phyloP scores from a whole-genome alignment of 23 red algal genomes.

The Agarophyton chilense region DNA sequence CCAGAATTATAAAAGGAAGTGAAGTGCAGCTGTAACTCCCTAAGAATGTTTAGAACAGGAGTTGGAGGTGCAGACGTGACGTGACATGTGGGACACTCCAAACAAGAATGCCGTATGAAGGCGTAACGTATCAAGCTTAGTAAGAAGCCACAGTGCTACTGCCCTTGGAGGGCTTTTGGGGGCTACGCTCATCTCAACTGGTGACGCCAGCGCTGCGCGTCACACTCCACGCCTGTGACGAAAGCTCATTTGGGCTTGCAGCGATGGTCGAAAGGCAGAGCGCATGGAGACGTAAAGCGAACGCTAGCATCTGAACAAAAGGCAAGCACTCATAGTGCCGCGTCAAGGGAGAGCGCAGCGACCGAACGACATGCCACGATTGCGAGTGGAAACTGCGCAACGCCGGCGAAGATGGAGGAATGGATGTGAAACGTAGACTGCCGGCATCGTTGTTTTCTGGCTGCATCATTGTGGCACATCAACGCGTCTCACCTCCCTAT shows the following conservation, averaged over 20 bases:
- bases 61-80: background rate
- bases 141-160: background rate
- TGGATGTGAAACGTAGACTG: background rate
- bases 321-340: background rate
- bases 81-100: background rate
- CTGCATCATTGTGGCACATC: background rate
- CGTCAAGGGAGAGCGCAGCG: background rate
- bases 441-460: background rate
- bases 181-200: background rate
- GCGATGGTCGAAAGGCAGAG: background rate
- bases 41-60: background rate
- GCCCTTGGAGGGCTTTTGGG: background rate
- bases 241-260: background rate
- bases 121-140: constrained; percentile 2
- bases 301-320: background rate
- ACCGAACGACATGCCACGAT: background rate
- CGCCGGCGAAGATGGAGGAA: background rate
- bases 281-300: background rate
- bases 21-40: background rate
- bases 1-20: background rate
- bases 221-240: background rate
- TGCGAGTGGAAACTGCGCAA: background rate
- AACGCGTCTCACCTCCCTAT: background rate
- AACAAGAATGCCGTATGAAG: background rate
- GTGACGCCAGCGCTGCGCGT: background rate